Evolutionary conservation across 352 stramenopile genomes (phyloP), one percentile per base, ranked within the genome.

Genomic region (Phytophthora aleatoria): DNA sequence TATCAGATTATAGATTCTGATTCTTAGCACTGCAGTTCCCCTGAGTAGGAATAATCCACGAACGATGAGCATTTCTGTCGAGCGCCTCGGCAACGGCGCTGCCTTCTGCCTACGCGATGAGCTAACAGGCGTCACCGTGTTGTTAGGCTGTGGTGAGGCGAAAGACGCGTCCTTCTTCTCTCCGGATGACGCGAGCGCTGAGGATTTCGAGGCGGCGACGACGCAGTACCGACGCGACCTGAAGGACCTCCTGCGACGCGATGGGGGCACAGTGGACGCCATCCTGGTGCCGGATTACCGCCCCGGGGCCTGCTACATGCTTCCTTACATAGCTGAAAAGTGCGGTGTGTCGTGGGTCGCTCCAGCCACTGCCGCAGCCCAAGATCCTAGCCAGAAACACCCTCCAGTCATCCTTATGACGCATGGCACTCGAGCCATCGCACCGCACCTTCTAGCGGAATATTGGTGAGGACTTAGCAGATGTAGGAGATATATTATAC

Each of bases 351-450:
- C 66, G 11, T 69, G 66, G 50, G 13, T 53, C 2, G 15, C 49
- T 28, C 42, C 60, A 24, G 35, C 45, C 16, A 31, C 49, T 5
- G 28, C 51, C 47, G 33, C 16, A 31, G 54, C 50, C 28, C 69
- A 31, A 63, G 66, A 77, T 20, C 16, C 55, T 24, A 65, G 36
- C n/a, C 67, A 68, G 50, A 71, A 74, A 42, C 57, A 67, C 5
- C 53, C 83, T 24, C 77, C 81, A 27, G 61, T 68, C 13, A 68
- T 95, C 24, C 68, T 91, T 20, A 79, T 93, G 74, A 93, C 85
- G n/a, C 85, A 94, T 50, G 79, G 74, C 0, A 96, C 87, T 12
- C 76, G 85, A 62, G 84, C 87, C 26, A 81, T 96, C 13, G 81
- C 70, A 1, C 81, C 87, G 10, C 84, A 89, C 64, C 52, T 92